Conservation (phyloP, 2,329 filamentous ascomycete species). For the Scedosporium dehoogii region DNA sequence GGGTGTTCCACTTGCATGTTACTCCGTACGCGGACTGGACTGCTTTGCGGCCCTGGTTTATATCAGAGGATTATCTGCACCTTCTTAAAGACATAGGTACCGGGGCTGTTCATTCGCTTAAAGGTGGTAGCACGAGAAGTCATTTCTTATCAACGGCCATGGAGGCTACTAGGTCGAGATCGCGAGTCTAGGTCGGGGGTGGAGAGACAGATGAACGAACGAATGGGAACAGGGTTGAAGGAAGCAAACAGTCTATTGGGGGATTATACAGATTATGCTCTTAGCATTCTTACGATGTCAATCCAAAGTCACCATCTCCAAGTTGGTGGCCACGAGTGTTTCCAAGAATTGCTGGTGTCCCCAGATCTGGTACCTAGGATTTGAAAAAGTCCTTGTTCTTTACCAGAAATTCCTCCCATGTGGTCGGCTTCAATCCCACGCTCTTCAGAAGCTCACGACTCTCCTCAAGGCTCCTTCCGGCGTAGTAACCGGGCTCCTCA, state of each 20-base stretch:
- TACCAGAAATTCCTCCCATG: slow-evolving; percentile 27
- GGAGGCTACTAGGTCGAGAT: neutral
- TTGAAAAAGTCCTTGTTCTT: neutral
- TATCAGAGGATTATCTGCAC: neutral
- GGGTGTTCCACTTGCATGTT: too few species aligned
- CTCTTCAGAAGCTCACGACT: slow-evolving; percentile 23
- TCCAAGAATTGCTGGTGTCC: too few species aligned
- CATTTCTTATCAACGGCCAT: too few species aligned
- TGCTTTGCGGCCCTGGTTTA: neutral
- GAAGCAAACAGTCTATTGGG: too few species aligned
- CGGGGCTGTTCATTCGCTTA: neutral
- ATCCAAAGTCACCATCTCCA: too few species aligned
- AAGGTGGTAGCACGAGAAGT: neutral
- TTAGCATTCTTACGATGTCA: too few species aligned
- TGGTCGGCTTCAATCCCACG: slow-evolving; percentile 17
- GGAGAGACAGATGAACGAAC: neutral
- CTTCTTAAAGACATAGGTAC: too few species aligned
- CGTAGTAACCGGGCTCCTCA: slow-evolving; percentile 31
- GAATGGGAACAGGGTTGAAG: neutral
- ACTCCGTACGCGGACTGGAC: too few species aligned
- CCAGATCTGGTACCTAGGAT: too few species aligned
- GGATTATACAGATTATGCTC: too few species aligned
- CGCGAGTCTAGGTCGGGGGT: neutral
- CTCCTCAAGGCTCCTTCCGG: slow-evolving; percentile 20
- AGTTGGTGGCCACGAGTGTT: too few species aligned